Percentiles rank a stretch among this genome's conserved stretches.
Evolutionary conservation across 305 asterid genomes (phyloP).

Genomic region (Solanum hybrid): DNA sequence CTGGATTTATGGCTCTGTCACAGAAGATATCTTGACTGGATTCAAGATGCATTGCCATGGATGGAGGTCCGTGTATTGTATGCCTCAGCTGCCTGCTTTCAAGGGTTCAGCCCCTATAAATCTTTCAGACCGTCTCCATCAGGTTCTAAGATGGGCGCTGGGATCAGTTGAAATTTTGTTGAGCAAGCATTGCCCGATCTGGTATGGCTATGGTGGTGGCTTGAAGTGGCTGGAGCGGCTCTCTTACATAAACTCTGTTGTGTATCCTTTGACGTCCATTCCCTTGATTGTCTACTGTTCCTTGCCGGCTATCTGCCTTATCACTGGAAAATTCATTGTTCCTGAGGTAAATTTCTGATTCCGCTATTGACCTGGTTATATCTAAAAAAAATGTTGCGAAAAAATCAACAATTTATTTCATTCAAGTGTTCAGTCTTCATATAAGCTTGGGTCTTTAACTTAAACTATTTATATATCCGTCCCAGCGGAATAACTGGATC

Average conservation of each 20-base stretch:
- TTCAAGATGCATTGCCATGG: slow-evolving; percentile 92
- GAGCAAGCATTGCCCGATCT: slow-evolving; percentile 78
- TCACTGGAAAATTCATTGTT: slow-evolving; percentile 69
- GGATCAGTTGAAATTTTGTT: slow-evolving; percentile 82
- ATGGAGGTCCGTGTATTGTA: slow-evolving; percentile 84
- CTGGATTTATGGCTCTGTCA: slow-evolving; percentile 84
- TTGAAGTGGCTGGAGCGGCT: slow-evolving; percentile 64
- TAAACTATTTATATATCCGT: neutral
- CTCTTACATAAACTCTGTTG: slow-evolving; percentile 73
- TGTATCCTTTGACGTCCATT: slow-evolving; percentile 77
- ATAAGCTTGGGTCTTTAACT: neutral
- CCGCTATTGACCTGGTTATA: neutral
- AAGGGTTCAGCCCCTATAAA: slow-evolving; percentile 88
- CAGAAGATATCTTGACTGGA: slow-evolving; percentile 84
- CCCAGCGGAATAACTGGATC: neutral
- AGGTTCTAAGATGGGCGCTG: slow-evolving; percentile 90
- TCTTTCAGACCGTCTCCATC: slow-evolving; percentile 88
- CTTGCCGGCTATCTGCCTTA: slow-evolving; percentile 80
- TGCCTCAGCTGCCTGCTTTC: slow-evolving; percentile 69
- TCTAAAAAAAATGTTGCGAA: neutral
- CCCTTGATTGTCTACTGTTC: slow-evolving; percentile 77
- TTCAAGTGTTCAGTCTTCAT: neutral
- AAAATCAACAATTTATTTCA: neutral
- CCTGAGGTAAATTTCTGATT: slow-evolving; percentile 47
- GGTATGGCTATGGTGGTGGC: slow-evolving; percentile 92